These are phyloP conservation scores for Smittium mucronatum DNA, from an alignment of 371 early-diverging fungal species.

Conservation along the genomic window DNA sequence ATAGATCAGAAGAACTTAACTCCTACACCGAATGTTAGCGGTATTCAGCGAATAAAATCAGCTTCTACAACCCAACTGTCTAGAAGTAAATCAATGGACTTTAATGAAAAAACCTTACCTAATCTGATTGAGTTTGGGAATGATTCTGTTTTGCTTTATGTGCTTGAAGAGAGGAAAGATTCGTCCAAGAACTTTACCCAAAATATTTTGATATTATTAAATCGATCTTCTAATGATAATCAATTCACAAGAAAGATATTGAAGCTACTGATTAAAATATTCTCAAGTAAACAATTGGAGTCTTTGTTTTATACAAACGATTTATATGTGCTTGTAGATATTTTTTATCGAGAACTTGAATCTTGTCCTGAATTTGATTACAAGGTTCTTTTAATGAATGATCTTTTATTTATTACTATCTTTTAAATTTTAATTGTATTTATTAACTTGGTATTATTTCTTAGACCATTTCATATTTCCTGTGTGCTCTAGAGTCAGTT, in stretches of 20 bases:
- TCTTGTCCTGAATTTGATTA: neutral
- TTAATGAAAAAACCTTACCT: no score
- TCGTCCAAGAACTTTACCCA: neutral
- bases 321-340: slow-evolving; percentile 4
- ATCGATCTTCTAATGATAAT: neutral
- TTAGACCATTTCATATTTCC: neutral
- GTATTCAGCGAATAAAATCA: no score
- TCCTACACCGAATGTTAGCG: no score
- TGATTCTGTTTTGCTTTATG: neutral
- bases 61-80: no score
- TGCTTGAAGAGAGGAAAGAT: neutral
- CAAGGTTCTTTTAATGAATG: slow-evolving; percentile 1
- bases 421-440: no score
- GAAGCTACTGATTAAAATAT: neutral
- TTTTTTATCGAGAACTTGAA: neutral
- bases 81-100: no score
- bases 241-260: neutral
- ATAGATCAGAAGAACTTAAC: no score
- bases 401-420: neutral
- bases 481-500: neutral
- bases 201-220: slow-evolving; percentile 5
- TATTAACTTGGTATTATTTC: no score
- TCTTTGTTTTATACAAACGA: neutral
- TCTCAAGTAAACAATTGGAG: neutral
- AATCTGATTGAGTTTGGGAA: no score